Evolutionary conservation across 495 filamentous ascomycete genomes (phyloP).

Genomic region (Neurospora terricola): DNA sequence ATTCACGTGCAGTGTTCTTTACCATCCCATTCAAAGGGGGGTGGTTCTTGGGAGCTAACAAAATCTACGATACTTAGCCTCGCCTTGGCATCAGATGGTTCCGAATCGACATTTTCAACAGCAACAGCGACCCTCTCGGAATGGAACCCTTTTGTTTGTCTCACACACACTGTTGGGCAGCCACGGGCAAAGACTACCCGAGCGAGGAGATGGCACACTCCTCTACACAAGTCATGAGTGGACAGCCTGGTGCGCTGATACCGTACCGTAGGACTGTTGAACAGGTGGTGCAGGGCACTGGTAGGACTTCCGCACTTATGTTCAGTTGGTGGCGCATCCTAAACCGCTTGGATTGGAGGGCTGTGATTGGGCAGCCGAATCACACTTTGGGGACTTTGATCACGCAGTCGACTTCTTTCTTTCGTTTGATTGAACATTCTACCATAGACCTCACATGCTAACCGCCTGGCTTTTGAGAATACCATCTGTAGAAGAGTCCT

Average conservation of each 20-base stretch:
- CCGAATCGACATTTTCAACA: not conserved
- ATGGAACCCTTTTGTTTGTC: not conserved
- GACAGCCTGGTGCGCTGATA: not conserved
- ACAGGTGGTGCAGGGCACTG: not conserved
- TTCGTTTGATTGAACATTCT: not conserved
- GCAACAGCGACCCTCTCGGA: not conserved
- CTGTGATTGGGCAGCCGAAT: not conserved
- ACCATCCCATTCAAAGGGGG: not conserved
- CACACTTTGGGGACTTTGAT: not conserved
- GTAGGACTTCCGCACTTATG: not conserved
- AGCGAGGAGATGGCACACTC: not conserved
- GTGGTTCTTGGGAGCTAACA: not conserved
- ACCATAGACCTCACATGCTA: not conserved
- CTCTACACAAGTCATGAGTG: not conserved
- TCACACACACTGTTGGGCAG: not conserved
- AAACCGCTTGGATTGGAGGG: not conserved
- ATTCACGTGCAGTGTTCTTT: not conserved
- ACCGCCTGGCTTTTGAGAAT: not conserved
- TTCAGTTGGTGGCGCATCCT: not conserved
- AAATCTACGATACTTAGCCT: not conserved
- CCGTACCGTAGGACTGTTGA: not conserved
- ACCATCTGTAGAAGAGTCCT: not conserved
- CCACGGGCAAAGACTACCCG: not conserved
- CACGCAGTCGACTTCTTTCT: not conserved
- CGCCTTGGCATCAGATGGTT: not conserved